Conservation (phyloP, 2,329 filamentous ascomycete species). For the Cryphonectria nitschkei region DNA sequence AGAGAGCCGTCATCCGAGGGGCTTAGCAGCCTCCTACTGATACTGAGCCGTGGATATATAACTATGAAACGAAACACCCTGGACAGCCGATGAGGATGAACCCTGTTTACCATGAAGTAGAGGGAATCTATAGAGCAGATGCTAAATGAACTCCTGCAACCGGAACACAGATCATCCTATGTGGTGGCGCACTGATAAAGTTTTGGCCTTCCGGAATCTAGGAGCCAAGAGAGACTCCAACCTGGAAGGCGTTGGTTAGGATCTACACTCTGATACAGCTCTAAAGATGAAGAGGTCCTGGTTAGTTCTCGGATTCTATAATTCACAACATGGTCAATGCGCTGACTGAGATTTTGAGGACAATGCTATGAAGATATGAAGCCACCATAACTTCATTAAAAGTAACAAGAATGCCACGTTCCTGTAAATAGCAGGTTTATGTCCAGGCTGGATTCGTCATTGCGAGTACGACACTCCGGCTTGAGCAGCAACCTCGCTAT, state of each 20-base stretch:
- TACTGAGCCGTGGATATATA: background rate
- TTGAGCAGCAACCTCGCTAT: background rate
- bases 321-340: background rate
- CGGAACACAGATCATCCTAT: background rate
- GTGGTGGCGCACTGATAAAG: background rate
- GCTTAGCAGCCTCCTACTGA: background rate
- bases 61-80: background rate
- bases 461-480: constrained; percentile 27
- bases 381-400: too few species aligned
- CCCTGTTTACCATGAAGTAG: background rate
- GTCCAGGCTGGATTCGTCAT: background rate
- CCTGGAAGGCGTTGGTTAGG: background rate
- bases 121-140: background rate
- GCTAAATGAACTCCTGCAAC: background rate
- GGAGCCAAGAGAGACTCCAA: background rate
- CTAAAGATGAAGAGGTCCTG: background rate
- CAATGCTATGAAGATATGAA: too few species aligned
- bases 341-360: too few species aligned
- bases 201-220: background rate
- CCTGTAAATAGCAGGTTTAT: background rate
- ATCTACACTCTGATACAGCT: constrained; percentile 3
- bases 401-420: too few species aligned
- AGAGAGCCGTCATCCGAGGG: background rate
- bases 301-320: background rate
- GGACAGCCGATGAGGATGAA: background rate